phyloP scores from a whole-genome alignment of 2,329 filamentous ascomycete species.

The Hypoxylon sp. region DNA sequence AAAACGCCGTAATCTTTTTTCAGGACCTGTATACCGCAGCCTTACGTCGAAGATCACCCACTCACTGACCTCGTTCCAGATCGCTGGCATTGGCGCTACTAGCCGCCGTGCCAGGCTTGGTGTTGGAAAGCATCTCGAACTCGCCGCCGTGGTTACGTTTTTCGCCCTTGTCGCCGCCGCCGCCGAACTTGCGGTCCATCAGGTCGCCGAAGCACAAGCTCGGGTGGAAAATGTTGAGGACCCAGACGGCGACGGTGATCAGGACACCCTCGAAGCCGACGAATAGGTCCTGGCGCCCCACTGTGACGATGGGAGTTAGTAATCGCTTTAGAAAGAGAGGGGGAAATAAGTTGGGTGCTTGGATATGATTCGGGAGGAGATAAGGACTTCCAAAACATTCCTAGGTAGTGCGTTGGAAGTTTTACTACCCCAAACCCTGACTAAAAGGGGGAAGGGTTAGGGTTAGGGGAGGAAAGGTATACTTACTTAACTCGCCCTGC shows the following conservation, averaged over 20 bases:
- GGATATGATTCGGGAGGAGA: no score
- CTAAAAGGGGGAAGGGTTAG: no score
- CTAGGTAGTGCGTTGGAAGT: no score
- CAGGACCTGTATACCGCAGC: neutral
- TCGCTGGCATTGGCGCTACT: constrained; percentile 17
- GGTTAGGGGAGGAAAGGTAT: no score
- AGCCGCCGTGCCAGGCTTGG: constrained; percentile 27
- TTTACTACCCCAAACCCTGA: no score
- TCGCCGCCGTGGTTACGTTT: neutral
- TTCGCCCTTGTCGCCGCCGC: neutral
- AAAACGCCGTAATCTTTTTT: constrained; percentile 1
- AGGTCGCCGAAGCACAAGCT: constrained; percentile 46
- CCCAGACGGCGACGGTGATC: constrained; percentile 60
- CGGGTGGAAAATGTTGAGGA: constrained; percentile 61
- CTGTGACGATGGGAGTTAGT: no score
- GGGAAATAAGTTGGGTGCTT: no score
- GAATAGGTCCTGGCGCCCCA: constrained; percentile 66
- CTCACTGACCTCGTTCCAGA: constrained; percentile 12
- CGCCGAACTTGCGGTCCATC: constrained; percentile 33
- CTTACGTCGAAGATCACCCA: neutral
- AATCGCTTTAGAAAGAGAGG: no score
- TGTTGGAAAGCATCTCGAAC: constrained; percentile 26
- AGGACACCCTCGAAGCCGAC: constrained; percentile 69
- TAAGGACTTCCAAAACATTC: no score
- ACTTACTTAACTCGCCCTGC: constrained; percentile 62